Conservation (phyloP, 139 green algal species). For the Helicosporidium sp. region DNA sequence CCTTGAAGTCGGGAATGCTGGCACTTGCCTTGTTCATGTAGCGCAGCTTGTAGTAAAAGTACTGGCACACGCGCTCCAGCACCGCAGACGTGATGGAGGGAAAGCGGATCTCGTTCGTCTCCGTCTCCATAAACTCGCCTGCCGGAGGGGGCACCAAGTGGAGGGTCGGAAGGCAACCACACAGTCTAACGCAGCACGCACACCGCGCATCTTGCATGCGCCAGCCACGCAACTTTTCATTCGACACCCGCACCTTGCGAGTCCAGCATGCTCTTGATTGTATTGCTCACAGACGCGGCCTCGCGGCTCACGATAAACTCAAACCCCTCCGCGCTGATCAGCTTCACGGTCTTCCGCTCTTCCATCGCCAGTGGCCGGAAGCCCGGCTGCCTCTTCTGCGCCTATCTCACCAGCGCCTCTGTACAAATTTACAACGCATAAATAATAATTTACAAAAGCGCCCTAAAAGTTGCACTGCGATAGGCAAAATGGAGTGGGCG, state of each 20-base stretch:
- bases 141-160: background rate
- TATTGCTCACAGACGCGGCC: slow-evolving; percentile 86
- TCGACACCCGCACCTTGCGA: slow-evolving; percentile 38
- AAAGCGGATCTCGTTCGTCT: slow-evolving; percentile 70
- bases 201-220: background rate
- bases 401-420: background rate
- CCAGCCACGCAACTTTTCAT: background rate
- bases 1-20: slow-evolving; percentile 82
- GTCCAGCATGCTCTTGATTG: slow-evolving; percentile 91
- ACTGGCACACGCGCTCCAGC: slow-evolving; percentile 88
- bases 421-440: background rate
- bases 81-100: slow-evolving; percentile 75
- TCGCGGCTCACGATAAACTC: slow-evolving; percentile 91
- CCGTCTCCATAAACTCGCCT: slow-evolving; percentile 84
- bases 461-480: background rate
- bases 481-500: background rate
- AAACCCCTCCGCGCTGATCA: slow-evolving; percentile 82
- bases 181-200: too few species aligned
- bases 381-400: background rate
- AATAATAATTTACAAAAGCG: background rate
- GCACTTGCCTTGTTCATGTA: slow-evolving; percentile 64
- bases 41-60: slow-evolving; percentile 95
- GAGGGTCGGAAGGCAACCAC: background rate
- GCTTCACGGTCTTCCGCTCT: slow-evolving; percentile 57
- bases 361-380: background rate